These are phyloP conservation scores for peach (Prunus persica) DNA, from an alignment of 306 rosid species.

Conservation along the genomic window Prunus_persica_NCBIv2 NC_034013.1:14956501-14957000, in stretches of 20 bases:
- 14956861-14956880: background rate
- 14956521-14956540: too few species aligned
- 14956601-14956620: too few species aligned
- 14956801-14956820: background rate
- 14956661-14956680: too few species aligned
- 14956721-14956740: background rate
- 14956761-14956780: too few species aligned
- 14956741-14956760: background rate
- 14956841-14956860: background rate
- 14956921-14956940: background rate
- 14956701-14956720: background rate
- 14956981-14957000: background rate
- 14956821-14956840: background rate
- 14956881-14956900: background rate
- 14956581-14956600: rapidly evolving
- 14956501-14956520: too few species aligned
- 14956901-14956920: background rate
- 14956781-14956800: background rate
- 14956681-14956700: background rate
- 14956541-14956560: too few species aligned
- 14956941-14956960: background rate
- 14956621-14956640: too few species aligned
- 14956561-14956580: too few species aligned
- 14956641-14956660: rapidly evolving
- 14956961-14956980: background rate